Evolutionary conservation across 768 basidiomycete genomes (phyloP).

Genomic region (Lentinula edodes): DNA sequence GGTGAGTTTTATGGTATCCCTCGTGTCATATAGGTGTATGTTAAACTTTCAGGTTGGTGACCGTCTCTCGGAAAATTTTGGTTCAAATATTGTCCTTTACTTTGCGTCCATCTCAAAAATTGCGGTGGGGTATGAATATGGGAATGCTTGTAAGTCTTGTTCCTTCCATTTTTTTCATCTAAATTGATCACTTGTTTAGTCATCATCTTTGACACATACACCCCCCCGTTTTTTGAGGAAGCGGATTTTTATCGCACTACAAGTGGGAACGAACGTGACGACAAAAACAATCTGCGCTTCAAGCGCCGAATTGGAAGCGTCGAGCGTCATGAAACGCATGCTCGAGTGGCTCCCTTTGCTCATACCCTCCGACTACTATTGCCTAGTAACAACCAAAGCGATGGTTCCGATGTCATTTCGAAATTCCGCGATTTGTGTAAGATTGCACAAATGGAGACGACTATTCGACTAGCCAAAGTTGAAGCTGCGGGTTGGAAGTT

Average conservation of each 20-base stretch:
- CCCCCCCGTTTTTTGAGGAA: slow-evolving; percentile 59
- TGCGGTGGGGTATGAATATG: slow-evolving; percentile 51
- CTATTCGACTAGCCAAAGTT: slow-evolving; percentile 33
- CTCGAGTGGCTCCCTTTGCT: slow-evolving; percentile 59
- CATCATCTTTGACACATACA: slow-evolving; percentile 61
- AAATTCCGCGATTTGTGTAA: slow-evolving; percentile 51
- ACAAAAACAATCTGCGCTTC: slow-evolving; percentile 34
- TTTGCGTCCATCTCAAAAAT: slow-evolving; percentile 58
- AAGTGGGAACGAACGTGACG: slow-evolving; percentile 31
- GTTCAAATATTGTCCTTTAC: slow-evolving; percentile 45
- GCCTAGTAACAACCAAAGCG: slow-evolving; percentile 34
- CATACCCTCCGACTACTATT: slow-evolving; percentile 65
- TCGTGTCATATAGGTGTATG: not conserved
- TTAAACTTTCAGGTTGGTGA: slow-evolving; percentile 49
- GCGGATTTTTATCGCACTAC: slow-evolving; percentile 51
- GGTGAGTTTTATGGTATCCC: slow-evolving; percentile 28
- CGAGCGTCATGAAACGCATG: slow-evolving; percentile 46
- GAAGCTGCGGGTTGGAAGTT: slow-evolving; percentile 46
- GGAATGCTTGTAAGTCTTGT: slow-evolving; percentile 52
- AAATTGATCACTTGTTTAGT: slow-evolving; percentile 31
- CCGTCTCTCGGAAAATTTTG: slow-evolving; percentile 41
- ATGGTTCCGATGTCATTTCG: slow-evolving; percentile 32
- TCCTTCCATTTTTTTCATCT: slow-evolving; percentile 7
- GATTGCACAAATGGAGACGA: slow-evolving; percentile 35
- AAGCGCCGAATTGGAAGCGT: slow-evolving; percentile 55